phyloP scores from a whole-genome alignment of 2,329 filamentous ascomycete genomes.

The Diaporthe destruens region DNA sequence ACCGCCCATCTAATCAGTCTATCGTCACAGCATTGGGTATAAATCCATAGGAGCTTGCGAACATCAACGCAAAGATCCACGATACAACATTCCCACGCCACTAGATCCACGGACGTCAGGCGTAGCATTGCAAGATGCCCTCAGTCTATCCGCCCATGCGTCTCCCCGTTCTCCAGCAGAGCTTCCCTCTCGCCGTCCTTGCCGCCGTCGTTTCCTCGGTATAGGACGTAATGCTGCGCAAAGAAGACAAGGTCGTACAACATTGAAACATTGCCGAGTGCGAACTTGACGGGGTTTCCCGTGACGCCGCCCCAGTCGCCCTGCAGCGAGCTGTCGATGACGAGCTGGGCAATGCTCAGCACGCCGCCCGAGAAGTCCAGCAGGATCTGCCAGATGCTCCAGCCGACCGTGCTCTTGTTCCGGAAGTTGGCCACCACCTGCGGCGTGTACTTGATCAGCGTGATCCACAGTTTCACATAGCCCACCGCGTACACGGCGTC shows the following conservation, averaged over 20 bases:
- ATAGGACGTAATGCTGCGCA: conserved; percentile 87
- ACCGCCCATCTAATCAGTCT: not conserved
- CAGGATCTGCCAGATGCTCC: conserved; percentile 87
- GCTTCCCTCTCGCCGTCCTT: conserved; percentile 53
- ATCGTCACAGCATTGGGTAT: conserved; percentile 11
- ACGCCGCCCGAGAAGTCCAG: conserved; percentile 86
- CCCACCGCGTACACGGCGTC: conserved; percentile 78
- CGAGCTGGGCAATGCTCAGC: conserved; percentile 83
- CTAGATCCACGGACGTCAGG: not conserved
- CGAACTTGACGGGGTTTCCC: conserved; percentile 92
- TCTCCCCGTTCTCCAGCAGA: conserved; percentile 52
- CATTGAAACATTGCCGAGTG: conserved; percentile 86
- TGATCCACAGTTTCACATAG: conserved; percentile 90
- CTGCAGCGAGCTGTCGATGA: conserved; percentile 87
- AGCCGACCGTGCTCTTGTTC: conserved; percentile 87
- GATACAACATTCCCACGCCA: not conserved
- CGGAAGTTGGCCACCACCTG: conserved; percentile 87
- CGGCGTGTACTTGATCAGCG: conserved; percentile 92
- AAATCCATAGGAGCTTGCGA: not conserved
- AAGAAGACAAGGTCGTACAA: conserved; percentile 90
- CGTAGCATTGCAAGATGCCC: not conserved
- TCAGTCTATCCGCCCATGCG: conserved; percentile 50
- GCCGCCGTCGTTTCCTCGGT: conserved; percentile 56
- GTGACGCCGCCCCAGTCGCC: conserved; percentile 91
- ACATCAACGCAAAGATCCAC: not conserved